Percentiles rank a stretch among this genome's conserved stretches.
Conservation (phyloP, 2,329 filamentous ascomycete species). For the Pleurostoma richardsiae region DNA sequence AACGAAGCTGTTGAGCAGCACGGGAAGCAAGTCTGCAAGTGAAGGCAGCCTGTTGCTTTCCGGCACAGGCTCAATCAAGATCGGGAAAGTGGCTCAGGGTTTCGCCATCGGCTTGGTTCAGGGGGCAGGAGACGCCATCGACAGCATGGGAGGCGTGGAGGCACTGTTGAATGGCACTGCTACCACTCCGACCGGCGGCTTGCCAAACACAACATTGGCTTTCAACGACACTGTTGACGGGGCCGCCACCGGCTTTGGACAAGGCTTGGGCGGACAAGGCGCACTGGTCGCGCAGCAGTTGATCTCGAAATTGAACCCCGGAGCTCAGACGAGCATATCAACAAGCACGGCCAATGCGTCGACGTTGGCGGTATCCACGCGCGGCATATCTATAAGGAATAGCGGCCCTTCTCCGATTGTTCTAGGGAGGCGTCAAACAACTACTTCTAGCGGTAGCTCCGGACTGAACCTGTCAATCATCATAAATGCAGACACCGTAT, state of each 20-base stretch:
- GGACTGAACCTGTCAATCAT: slow-evolving; percentile 18
- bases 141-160: slow-evolving; percentile 23
- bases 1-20: slow-evolving; percentile 13
- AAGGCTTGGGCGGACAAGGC: slow-evolving; percentile 25
- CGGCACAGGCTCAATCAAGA: slow-evolving; percentile 13
- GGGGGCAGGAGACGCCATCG: slow-evolving; percentile 25
- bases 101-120: slow-evolving; percentile 26
- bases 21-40: slow-evolving; percentile 1
- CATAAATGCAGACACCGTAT: slow-evolving; percentile 21
- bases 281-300: slow-evolving; percentile 22
- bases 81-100: slow-evolving; percentile 24
- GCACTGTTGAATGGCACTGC: slow-evolving; percentile 22
- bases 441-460: slow-evolving; percentile 1
- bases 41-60: slow-evolving; percentile 7
- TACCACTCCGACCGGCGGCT: slow-evolving; percentile 7
- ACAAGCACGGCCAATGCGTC: not conserved
- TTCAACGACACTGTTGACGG: slow-evolving; percentile 29
- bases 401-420: not conserved
- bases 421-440: not conserved
- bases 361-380: not conserved
- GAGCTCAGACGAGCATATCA: not conserved
- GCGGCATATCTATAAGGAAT: not conserved
- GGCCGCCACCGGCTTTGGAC: slow-evolving; percentile 26
- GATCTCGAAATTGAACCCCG: slow-evolving; percentile 13
- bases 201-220: slow-evolving; percentile 16